Percentiles rank a stretch among this genome's conserved stretches.
phyloP scores from a whole-genome alignment of 495 filamentous ascomycete species.

The Neurospora sp. region DNA sequence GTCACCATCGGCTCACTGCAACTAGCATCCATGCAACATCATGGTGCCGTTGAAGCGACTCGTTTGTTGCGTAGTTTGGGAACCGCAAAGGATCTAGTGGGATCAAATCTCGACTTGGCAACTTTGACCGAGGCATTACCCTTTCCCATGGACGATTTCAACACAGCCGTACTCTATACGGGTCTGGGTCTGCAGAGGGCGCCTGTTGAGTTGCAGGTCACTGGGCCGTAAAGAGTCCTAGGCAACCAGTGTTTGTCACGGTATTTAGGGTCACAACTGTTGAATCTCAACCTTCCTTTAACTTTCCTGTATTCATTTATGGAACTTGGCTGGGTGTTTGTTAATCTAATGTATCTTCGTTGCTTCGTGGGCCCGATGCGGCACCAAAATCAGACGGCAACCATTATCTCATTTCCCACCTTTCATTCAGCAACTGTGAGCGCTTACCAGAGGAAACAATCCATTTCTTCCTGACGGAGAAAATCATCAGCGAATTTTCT shows the following conservation, averaged over 20 bases:
- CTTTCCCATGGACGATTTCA: slow-evolving; percentile 3
- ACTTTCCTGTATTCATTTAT: background rate
- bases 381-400: background rate
- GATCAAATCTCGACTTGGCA: background rate
- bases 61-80: slow-evolving; percentile 10
- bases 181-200: slow-evolving; percentile 4
- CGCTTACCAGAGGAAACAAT: background rate
- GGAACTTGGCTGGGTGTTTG: background rate
- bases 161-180: background rate
- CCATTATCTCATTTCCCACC: background rate
- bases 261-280: background rate
- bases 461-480: background rate
- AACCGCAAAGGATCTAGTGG: background rate
- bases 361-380: background rate
- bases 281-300: background rate
- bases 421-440: background rate
- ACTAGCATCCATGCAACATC: slow-evolving; percentile 18
- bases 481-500: background rate
- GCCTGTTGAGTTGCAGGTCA: background rate
- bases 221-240: background rate
- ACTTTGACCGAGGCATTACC: slow-evolving; percentile 1
- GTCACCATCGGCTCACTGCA: slow-evolving; percentile 20
- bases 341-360: background rate
- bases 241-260: background rate
- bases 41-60: slow-evolving; percentile 10